phyloP scores from a whole-genome alignment of 1,284 basidiomycete genomes.

The Peniophora sp. region DNA sequence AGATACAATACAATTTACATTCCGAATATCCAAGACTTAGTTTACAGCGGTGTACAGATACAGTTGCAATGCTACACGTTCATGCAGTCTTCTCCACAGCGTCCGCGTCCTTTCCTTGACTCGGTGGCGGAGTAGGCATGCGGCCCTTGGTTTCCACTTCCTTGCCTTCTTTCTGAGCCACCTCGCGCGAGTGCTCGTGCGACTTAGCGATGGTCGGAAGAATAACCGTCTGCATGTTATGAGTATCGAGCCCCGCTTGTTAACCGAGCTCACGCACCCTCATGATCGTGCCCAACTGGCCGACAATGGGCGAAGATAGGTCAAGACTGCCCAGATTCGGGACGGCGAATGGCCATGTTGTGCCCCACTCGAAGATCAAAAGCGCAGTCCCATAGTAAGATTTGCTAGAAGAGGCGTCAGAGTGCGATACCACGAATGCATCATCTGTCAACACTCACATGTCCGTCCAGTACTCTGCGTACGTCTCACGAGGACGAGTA shows the following conservation, averaged over 20 bases:
- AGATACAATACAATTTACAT: too few species aligned
- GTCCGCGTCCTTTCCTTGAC: too few species aligned
- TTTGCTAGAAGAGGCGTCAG: conserved; percentile 6
- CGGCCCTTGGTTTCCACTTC: too few species aligned
- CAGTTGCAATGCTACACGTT: too few species aligned
- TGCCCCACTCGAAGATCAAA: conserved; percentile 23
- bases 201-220: neutral
- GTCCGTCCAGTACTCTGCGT: conserved; percentile 1
- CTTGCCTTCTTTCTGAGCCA: too few species aligned
- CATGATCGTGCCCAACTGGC: neutral
- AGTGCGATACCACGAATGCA: neutral
- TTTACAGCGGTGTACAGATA: too few species aligned
- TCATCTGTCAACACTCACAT: neutral
- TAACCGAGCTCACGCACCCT: too few species aligned
- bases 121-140: too few species aligned
- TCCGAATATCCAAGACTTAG: too few species aligned
- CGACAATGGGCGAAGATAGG: neutral
- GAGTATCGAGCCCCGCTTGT: too few species aligned
- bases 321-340: neutral
- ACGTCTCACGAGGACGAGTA: neutral
- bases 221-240: neutral
- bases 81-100: too few species aligned
- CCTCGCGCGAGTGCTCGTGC: neutral
- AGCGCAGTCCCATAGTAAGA: conserved; percentile 17
- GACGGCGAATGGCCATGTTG: conserved; percentile 19